Conservation (phyloP, 495 filamentous ascomycete genomes). For the Aspergillus ostianus region DNA sequence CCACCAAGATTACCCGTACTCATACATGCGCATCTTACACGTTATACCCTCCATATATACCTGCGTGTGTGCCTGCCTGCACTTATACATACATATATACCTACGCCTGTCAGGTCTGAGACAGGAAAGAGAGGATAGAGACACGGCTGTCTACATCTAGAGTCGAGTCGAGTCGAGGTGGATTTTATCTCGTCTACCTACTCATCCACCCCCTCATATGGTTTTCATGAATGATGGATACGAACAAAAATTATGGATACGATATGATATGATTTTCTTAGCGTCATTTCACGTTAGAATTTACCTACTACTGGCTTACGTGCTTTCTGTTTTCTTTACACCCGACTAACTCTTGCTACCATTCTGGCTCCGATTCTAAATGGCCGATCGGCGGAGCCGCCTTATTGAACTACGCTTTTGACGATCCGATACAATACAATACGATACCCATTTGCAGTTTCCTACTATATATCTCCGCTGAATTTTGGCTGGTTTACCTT, state of each 20-base stretch:
- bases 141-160: not conserved
- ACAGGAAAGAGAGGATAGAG: not conserved
- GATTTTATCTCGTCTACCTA: not conserved
- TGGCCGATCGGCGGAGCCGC: no score
- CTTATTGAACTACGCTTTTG: not conserved
- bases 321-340: no score
- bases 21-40: no score
- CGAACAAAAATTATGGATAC: not conserved
- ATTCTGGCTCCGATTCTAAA: no score
- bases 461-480: no score
- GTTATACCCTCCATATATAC: not conserved
- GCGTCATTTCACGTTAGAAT: not conserved
- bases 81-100: not conserved
- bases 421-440: not conserved
- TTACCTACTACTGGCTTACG: not conserved
- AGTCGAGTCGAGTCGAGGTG: no score
- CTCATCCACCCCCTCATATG: not conserved
- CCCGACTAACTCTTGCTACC: not conserved
- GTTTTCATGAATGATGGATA: not conserved
- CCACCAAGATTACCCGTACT: no score
- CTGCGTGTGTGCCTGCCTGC: not conserved
- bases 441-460: not conserved
- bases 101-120: not conserved
- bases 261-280: not conserved
- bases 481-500: not conserved